phyloP scores from a whole-genome alignment of 768 basidiomycete species.

The Mycena galopus region DNA sequence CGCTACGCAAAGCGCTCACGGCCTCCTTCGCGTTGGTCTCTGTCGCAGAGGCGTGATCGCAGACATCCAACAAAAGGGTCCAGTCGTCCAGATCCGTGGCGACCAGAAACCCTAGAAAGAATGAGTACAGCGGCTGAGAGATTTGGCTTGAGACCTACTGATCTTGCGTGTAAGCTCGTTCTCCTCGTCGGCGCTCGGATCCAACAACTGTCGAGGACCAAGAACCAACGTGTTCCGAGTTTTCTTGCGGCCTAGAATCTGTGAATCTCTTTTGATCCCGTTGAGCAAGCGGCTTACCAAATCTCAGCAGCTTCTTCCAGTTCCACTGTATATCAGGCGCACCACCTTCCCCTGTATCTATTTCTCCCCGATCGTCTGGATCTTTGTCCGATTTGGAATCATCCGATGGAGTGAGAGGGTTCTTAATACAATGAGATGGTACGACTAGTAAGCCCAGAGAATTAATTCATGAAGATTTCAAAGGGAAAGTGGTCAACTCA shows the following conservation, averaged over 20 bases:
- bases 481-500: neutral
- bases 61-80: constrained; percentile 85
- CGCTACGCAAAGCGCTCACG: constrained; percentile 81
- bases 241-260: no score
- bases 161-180: constrained; percentile 78
- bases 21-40: constrained; percentile 88
- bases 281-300: no score
- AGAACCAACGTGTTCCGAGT: constrained; percentile 45
- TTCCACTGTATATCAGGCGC: no score
- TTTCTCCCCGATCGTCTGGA: no score
- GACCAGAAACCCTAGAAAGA: constrained; percentile 70
- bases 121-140: constrained; percentile 40
- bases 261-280: no score
- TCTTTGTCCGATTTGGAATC: no score
- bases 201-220: no score
- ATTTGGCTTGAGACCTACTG: constrained; percentile 57
- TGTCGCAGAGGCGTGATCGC: constrained; percentile 80
- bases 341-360: no score
- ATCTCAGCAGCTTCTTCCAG: no score
- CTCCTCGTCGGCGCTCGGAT: no score
- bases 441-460: neutral
- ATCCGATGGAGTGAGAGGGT: no score
- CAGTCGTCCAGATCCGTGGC: constrained; percentile 87
- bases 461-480: neutral
- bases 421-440: neutral